phyloP scores from a whole-genome alignment of 768 basidiomycete genomes.

The Lenzites betulinus region DNA sequence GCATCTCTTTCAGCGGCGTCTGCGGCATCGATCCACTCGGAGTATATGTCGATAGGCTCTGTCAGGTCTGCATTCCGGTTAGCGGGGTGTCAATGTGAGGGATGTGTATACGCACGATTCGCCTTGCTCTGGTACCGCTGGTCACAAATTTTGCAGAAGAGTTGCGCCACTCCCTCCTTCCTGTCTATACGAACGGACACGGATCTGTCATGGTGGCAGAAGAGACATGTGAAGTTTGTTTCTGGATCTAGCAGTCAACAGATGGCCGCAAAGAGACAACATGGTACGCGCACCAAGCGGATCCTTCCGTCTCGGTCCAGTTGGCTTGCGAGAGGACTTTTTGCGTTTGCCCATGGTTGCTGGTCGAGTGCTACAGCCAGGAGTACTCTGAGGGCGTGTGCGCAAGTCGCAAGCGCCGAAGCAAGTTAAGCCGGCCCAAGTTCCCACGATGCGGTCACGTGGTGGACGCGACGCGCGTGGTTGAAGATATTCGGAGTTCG shows the following conservation, averaged over 20 bases:
- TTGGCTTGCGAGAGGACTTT: slow-evolving; percentile 84
- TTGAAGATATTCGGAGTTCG: slow-evolving; percentile 15
- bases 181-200: slow-evolving; percentile 83
- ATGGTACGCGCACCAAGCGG: slow-evolving; percentile 61
- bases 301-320: slow-evolving; percentile 62
- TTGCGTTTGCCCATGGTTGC: slow-evolving; percentile 83
- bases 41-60: slow-evolving; percentile 87
- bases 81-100: neutral
- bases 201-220: slow-evolving; percentile 89
- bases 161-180: slow-evolving; percentile 80
- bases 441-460: slow-evolving; percentile 24
- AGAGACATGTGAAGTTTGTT: slow-evolving; percentile 82
- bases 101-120: slow-evolving; percentile 58
- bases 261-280: slow-evolving; percentile 3
- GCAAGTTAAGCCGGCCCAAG: neutral
- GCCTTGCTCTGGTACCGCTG: slow-evolving; percentile 87
- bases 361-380: slow-evolving; percentile 1
- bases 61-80: slow-evolving; percentile 62
- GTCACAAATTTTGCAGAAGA: slow-evolving; percentile 83
- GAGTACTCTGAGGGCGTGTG: neutral
- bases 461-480: slow-evolving; percentile 24
- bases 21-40: slow-evolving; percentile 89
- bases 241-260: slow-evolving; percentile 44
- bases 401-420: neutral
- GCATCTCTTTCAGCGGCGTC: slow-evolving; percentile 77